phyloP scores from a whole-genome alignment of 495 filamentous ascomycete genomes.

The Talaromyces wortmannii region DNA sequence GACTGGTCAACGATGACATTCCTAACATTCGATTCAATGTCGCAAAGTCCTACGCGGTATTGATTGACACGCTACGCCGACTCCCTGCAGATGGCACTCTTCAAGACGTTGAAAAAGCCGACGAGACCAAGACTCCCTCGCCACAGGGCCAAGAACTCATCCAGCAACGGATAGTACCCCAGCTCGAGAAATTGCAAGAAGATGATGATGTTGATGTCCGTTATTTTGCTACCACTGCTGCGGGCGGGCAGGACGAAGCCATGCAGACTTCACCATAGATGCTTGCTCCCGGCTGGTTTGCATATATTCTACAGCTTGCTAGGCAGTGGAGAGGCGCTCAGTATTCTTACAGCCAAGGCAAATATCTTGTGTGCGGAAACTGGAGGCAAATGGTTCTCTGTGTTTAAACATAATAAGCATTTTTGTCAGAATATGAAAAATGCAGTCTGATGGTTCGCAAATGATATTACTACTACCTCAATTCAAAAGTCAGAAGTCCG shows the following conservation, averaged over 20 bases:
- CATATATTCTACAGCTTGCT: background rate
- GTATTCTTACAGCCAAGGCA: background rate
- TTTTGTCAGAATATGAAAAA: constrained; percentile 3
- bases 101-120: constrained; percentile 72
- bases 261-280: constrained; percentile 44
- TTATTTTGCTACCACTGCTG: constrained; percentile 80
- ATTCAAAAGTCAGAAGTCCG: too few species aligned
- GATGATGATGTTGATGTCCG: constrained; percentile 97
- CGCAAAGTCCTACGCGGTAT: constrained; percentile 87
- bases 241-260: constrained; percentile 37
- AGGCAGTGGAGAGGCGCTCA: background rate
- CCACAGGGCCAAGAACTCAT: constrained; percentile 75
- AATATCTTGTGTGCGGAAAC: background rate
- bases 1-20: constrained; percentile 86
- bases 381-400: background rate
- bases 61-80: constrained; percentile 84
- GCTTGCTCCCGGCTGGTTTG: background rate
- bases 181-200: constrained; percentile 86
- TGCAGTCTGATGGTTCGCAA: background rate
- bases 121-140: constrained; percentile 53
- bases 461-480: background rate
- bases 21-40: constrained; percentile 99
- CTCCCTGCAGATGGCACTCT: constrained; percentile 85
- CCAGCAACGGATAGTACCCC: constrained; percentile 79
- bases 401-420: constrained; percentile 5